Evolutionary conservation across 352 stramenopile genomes (phyloP).

Genomic region (Globisporangium ultimum): DNA sequence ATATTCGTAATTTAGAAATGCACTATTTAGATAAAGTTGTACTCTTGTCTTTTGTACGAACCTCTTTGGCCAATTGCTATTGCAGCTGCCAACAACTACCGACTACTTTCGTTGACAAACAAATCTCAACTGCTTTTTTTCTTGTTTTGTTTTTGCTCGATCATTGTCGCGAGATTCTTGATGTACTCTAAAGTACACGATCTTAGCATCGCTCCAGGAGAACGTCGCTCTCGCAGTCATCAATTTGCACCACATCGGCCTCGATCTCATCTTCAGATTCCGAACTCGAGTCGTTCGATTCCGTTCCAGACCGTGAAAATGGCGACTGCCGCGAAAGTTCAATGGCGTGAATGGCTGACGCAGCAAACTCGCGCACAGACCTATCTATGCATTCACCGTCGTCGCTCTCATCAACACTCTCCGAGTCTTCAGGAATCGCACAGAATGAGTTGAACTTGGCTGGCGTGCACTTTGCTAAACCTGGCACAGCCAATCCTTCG

Average conservation of each 20-base stretch:
- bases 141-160: not conserved
- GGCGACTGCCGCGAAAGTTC: conserved; percentile 2
- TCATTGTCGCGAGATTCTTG: too few species aligned
- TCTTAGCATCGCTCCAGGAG: conserved; percentile 4
- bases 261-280: conserved; percentile 11
- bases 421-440: conserved; percentile 39
- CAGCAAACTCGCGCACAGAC: conserved; percentile 13
- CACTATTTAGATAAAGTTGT: conserved; percentile 9
- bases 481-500: conserved; percentile 74
- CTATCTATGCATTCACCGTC: conserved; percentile 10
- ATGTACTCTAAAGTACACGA: not conserved
- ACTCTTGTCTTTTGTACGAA: conserved; percentile 5
- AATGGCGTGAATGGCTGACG: conserved; percentile 15
- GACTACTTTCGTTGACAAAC: too few species aligned
- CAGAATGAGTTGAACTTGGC: conserved; percentile 87
- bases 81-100: not conserved
- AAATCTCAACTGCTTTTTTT: not conserved
- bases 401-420: conserved; percentile 18
- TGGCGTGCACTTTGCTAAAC: conserved; percentile 63
- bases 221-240: conserved; percentile 4
- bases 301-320: conserved; percentile 7
- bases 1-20: conserved; percentile 3
- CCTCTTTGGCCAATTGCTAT: conserved; percentile 4
- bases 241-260: conserved; percentile 6
- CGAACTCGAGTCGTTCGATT: conserved; percentile 8